A percentile compares a stretch with the other conserved stretches of the same genome.
phyloP scores from a whole-genome alignment of 2,329 filamentous ascomycete genomes.

The Nigrograna mackinnonii region DNA sequence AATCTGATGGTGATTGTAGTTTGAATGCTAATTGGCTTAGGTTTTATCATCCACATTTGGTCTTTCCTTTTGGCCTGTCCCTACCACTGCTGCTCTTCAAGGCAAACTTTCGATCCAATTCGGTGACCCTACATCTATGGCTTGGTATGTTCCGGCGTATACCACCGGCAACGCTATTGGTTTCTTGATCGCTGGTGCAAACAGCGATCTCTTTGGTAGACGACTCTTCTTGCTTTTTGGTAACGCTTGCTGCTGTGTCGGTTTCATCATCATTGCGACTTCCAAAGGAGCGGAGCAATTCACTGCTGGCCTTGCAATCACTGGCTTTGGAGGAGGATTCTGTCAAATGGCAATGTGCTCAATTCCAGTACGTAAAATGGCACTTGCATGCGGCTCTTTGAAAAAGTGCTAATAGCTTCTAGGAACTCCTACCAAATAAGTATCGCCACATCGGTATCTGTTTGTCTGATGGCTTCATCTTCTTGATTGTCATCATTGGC shows the following conservation, averaged over 20 bases:
- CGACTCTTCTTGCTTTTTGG: slow-evolving; percentile 51
- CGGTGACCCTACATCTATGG: slow-evolving; percentile 12
- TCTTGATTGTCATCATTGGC: slow-evolving; percentile 51
- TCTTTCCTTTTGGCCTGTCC: slow-evolving; percentile 32
- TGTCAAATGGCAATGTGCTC: slow-evolving; percentile 51
- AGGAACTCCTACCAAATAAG: slow-evolving; percentile 55
- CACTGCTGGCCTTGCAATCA: slow-evolving; percentile 47
- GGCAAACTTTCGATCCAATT: slow-evolving; percentile 16
- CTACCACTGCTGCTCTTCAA: slow-evolving; percentile 27
- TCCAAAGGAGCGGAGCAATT: slow-evolving; percentile 40
- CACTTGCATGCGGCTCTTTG: too few relatives aligned
- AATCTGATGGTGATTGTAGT: not conserved
- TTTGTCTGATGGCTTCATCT: slow-evolving; percentile 45
- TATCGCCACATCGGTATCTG: slow-evolving; percentile 53
- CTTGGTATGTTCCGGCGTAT: slow-evolving; percentile 26
- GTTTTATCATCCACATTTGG: slow-evolving; percentile 29
- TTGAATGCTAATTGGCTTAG: slow-evolving; percentile 1
- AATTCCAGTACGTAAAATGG: too few relatives aligned
- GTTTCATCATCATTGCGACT: slow-evolving; percentile 31
- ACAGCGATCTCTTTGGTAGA: slow-evolving; percentile 54
- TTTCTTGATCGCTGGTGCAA: slow-evolving; percentile 38
- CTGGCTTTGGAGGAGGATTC: slow-evolving; percentile 51
- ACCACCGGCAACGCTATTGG: slow-evolving; percentile 26
- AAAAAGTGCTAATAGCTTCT: too few relatives aligned
- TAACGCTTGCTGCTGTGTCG: slow-evolving; percentile 45